These are phyloP conservation scores for Beta lomatogona DNA, from an alignment of 179 eudicot genomes.

Conservation along the genomic window DNA sequence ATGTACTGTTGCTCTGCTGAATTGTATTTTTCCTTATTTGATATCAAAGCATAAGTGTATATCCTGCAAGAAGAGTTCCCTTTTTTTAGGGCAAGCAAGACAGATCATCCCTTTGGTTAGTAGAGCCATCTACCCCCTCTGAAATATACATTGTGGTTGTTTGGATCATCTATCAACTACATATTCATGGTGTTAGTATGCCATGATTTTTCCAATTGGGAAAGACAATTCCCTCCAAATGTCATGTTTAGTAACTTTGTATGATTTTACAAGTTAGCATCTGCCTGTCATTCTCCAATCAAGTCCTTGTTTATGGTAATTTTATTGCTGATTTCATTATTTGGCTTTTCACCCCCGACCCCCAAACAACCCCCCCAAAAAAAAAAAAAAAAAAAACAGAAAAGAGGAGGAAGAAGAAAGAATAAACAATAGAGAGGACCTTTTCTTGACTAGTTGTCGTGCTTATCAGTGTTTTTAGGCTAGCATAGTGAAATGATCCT, in stretches of 20 bases:
- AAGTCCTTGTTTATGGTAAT: background rate
- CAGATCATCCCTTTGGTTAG: background rate
- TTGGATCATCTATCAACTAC: background rate
- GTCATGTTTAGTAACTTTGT: background rate
- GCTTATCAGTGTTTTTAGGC: background rate
- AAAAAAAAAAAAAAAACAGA: background rate
- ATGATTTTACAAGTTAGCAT: background rate
- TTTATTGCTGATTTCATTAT: background rate
- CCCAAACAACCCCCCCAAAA: too few relatives aligned
- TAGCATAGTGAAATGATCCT: slow-evolving; percentile 12
- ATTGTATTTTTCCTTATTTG: background rate
- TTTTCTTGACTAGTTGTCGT: background rate
- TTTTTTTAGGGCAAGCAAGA: background rate
- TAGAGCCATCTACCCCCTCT: background rate
- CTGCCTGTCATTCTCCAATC: background rate
- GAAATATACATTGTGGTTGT: background rate
- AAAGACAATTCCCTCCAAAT: background rate
- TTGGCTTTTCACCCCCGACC: background rate
- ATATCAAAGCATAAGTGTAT: background rate
- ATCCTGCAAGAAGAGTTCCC: background rate
- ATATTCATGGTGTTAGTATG: background rate
- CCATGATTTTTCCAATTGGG: background rate
- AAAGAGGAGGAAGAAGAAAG: background rate
- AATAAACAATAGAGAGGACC: background rate
- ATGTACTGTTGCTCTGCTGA: background rate